Conservation (phyloP, 1,139 yeast genomes). For the Nakaseomyces bracarensis region DNA sequence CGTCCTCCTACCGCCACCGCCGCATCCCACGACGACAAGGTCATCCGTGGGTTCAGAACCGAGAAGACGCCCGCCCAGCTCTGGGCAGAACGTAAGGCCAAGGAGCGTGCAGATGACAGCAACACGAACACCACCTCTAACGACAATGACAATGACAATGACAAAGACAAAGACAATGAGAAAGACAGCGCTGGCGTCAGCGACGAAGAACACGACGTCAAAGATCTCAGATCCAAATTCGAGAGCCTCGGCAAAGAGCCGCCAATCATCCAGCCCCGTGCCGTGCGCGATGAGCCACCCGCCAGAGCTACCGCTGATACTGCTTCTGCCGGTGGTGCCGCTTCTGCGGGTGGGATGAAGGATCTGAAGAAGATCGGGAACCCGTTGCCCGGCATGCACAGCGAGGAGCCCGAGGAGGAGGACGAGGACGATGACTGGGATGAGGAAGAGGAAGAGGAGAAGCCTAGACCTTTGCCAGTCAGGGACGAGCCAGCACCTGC, state of each 20-base stretch:
- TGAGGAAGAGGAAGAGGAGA: constrained; percentile 29
- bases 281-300: constrained; percentile 20
- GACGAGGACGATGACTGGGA: constrained; percentile 30
- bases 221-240: constrained; percentile 32
- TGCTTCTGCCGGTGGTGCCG: constrained; percentile 6
- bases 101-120: constrained; percentile 20
- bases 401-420: constrained; percentile 25
- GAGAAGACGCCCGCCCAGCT: constrained; percentile 93
- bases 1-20: constrained; percentile 9
- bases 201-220: constrained; percentile 26
- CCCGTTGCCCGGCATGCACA: constrained; percentile 31
- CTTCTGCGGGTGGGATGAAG: no score
- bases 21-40: constrained; percentile 36
- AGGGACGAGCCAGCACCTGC: no score
- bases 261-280: constrained; percentile 16
- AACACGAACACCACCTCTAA: no score
- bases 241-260: constrained; percentile 23
- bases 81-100: constrained; percentile 86
- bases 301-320: constrained; percentile 8
- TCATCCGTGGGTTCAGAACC: constrained; percentile 55
- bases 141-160: no score
- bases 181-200: constrained; percentile 15
- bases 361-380: no score
- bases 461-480: no score
- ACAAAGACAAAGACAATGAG: no score